Percentiles rank a stretch among this genome's conserved stretches.
These are phyloP conservation scores for Fraxinus cuspidata DNA, from an alignment of 257 asterid genomes.

Conservation along the genomic window DNA sequence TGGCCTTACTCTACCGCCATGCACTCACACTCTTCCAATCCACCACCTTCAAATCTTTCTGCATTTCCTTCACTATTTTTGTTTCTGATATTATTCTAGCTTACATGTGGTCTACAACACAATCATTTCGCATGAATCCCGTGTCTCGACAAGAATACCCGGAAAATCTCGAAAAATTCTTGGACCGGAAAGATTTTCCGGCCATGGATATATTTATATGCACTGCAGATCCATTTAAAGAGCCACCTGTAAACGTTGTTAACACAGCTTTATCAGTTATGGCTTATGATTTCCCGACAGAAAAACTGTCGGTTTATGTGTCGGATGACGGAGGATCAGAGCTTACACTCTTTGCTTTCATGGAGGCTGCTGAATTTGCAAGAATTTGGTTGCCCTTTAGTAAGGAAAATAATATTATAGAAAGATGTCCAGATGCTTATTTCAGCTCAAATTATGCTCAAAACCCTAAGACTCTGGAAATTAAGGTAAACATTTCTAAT, in stretches of 20 bases:
- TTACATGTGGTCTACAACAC: constrained; percentile 69
- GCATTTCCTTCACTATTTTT: constrained; percentile 41
- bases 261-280: constrained; percentile 76
- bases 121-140: constrained; percentile 67
- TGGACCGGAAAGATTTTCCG: constrained; percentile 45
- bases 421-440: constrained; percentile 63
- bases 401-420: constrained; percentile 45
- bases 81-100: constrained; percentile 52
- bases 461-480: constrained; percentile 23
- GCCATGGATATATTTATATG: constrained; percentile 67
- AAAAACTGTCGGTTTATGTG: constrained; percentile 65
- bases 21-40: constrained; percentile 36
- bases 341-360: constrained; percentile 65
- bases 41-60: constrained; percentile 27
- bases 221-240: constrained; percentile 78
- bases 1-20: constrained; percentile 55
- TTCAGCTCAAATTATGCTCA: constrained; percentile 39
- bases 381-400: constrained; percentile 70
- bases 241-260: constrained; percentile 61
- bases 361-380: constrained; percentile 78
- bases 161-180: constrained; percentile 29
- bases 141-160: constrained; percentile 43
- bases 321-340: constrained; percentile 84
- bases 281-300: constrained; percentile 76
- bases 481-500: constrained; percentile 47